A percentile compares a stretch with the other conserved stretches of the same genome.
These are phyloP conservation scores for Cystobasidium ongulense DNA, from an alignment of 768 basidiomycete species.

Conservation along the genomic window DNA sequence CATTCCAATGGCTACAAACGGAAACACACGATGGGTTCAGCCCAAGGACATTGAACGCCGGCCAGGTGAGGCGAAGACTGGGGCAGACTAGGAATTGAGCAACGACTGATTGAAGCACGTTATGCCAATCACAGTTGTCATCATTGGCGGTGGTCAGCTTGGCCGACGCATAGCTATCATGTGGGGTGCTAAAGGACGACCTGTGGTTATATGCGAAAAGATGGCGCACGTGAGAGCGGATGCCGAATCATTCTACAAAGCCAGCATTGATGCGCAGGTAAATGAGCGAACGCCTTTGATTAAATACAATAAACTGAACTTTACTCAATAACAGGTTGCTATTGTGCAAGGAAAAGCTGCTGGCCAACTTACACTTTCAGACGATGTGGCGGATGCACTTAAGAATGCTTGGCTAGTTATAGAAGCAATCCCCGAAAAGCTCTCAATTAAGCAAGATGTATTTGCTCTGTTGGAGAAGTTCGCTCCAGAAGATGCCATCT, in stretches of 20 bases:
- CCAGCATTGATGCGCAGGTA: not conserved
- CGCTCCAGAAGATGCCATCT: not conserved
- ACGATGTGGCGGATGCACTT: not conserved
- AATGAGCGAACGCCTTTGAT: not conserved
- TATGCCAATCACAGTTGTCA: constrained; percentile 18
- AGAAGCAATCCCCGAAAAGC: constrained; percentile 12
- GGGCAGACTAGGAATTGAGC: too few species aligned
- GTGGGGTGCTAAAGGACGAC: constrained; percentile 16
- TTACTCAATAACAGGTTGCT: not conserved
- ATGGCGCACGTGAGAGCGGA: not conserved
- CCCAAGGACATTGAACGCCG: not conserved
- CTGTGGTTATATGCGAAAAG: constrained; percentile 8
- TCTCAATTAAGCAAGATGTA: not conserved
- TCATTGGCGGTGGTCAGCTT: constrained; percentile 19
- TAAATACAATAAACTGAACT: not conserved
- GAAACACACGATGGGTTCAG: not conserved
- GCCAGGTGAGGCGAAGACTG: not conserved
- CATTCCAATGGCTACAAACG: not conserved
- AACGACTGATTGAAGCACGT: too few species aligned
- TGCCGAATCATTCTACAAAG: not conserved
- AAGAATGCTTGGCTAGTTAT: constrained; percentile 19
- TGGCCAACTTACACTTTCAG: not conserved
- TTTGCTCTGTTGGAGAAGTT: not conserved
- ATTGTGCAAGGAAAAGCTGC: not conserved
- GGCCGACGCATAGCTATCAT: constrained; percentile 17